Percentiles rank a stretch among this genome's conserved stretches.
Conservation (phyloP, 1,139 yeast species). For the Candida sojae region DNA sequence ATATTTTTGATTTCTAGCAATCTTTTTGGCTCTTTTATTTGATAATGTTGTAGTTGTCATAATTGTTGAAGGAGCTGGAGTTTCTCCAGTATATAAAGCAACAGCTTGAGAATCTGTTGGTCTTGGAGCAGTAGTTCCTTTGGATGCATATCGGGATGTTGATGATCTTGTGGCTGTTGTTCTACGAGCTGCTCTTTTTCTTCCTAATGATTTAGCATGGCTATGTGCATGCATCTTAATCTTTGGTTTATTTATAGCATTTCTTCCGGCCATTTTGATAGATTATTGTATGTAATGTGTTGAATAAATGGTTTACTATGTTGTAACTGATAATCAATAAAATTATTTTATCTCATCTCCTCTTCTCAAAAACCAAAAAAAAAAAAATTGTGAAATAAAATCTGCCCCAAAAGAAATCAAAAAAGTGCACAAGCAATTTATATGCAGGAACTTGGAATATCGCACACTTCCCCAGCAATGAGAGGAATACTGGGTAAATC, state of each 20-base stretch:
- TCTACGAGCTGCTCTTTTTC: conserved; percentile 58
- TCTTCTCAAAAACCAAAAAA: background rate
- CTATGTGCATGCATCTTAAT: conserved; percentile 56
- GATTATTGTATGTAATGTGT: background rate
- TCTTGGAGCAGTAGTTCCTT: conserved; percentile 33
- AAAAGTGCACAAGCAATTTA: too few relatives aligned
- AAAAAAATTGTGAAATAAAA: background rate
- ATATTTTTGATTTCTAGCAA: conserved; percentile 77
- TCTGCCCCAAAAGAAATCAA: too few relatives aligned
- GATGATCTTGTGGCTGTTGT: conserved; percentile 49
- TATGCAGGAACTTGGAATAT: too few relatives aligned
- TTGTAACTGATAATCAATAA: background rate
- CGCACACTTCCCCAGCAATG: too few relatives aligned
- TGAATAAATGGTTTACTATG: too few relatives aligned
- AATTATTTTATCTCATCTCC: conserved; percentile 1
- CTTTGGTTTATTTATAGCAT: conserved; percentile 80
- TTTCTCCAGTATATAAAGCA: conserved; percentile 57
- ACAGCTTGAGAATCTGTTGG: conserved; percentile 61
- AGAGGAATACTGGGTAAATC: too few relatives aligned
- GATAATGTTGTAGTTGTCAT: conserved; percentile 66
- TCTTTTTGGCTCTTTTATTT: conserved; percentile 79
- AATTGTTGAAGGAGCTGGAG: conserved; percentile 35
- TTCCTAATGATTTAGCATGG: conserved; percentile 55
- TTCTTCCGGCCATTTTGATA: conserved; percentile 68
- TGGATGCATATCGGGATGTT: conserved; percentile 41